A percentile compares a stretch with the other conserved stretches of the same genome.
Evolutionary conservation across 2,329 filamentous ascomycete species (phyloP).

Genomic region (Purpureocillium takamizusanense): DNA sequence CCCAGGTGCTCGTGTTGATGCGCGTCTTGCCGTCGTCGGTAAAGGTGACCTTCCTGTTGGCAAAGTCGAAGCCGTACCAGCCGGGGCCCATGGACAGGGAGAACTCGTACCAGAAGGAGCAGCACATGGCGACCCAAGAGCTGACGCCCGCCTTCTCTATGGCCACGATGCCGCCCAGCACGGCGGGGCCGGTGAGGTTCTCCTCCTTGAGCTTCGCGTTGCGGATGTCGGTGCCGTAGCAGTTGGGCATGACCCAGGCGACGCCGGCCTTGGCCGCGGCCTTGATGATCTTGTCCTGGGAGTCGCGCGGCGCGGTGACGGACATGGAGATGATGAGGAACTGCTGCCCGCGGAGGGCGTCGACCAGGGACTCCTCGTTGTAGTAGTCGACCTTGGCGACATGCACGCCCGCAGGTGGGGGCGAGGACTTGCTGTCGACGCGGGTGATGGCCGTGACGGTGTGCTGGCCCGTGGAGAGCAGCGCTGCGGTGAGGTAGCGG

Average conservation of each 20-base stretch:
- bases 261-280: slow-evolving; percentile 43
- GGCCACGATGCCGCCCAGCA: slow-evolving; percentile 19
- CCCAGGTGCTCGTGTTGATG: slow-evolving; percentile 50
- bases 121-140: slow-evolving; percentile 40
- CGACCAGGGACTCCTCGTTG: slow-evolving; percentile 31
- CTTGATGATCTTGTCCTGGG: slow-evolving; percentile 33
- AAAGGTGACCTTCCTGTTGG: slow-evolving; percentile 29
- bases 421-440: slow-evolving; percentile 26
- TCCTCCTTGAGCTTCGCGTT: slow-evolving; percentile 19
- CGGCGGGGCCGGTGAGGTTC: slow-evolving; percentile 13
- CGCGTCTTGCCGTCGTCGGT: slow-evolving; percentile 47
- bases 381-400: slow-evolving; percentile 34
- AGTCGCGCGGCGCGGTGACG: slow-evolving; percentile 27
- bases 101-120: slow-evolving; percentile 48
- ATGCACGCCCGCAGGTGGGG: slow-evolving; percentile 34
- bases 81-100: slow-evolving; percentile 29
- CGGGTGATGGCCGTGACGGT: slow-evolving; percentile 44
- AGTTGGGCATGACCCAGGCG: slow-evolving; percentile 42
- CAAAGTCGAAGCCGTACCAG: slow-evolving; percentile 42
- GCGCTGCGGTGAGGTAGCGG: slow-evolving; percentile 25
- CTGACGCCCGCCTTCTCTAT: slow-evolving; percentile 30
- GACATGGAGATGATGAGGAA: slow-evolving; percentile 44
- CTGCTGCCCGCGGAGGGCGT: slow-evolving; percentile 45
- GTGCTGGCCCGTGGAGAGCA: slow-evolving; percentile 41
- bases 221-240: slow-evolving; percentile 22